Evolutionary conservation across 768 basidiomycete genomes (phyloP).

Genomic region (Termitomyces bulborhizus): DNA sequence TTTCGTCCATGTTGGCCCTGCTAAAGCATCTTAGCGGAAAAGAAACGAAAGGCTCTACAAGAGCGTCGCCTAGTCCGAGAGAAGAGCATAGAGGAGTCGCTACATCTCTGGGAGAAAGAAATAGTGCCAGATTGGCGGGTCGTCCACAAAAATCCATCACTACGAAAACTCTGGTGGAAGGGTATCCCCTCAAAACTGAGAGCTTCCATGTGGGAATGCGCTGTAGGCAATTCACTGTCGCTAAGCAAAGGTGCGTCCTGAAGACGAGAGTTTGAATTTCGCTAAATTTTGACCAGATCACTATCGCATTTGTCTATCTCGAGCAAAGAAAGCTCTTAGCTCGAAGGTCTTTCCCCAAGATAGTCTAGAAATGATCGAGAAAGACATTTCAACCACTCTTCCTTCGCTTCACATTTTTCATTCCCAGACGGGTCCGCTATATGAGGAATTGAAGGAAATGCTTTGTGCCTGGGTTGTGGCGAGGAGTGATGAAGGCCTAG

Average conservation of each 20-base stretch:
- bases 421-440: conserved; percentile 69
- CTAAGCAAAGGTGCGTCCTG: conserved; percentile 64
- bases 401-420: conserved; percentile 79
- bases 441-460: conserved; percentile 78
- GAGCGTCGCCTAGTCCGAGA: conserved; percentile 63
- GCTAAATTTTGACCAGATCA: conserved; percentile 41
- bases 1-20: background rate
- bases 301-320: conserved; percentile 62
- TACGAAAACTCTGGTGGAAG: conserved; percentile 80
- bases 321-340: conserved; percentile 66
- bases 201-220: conserved; percentile 76
- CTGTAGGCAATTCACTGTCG: conserved; percentile 79
- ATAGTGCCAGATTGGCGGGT: conserved; percentile 82
- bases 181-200: conserved; percentile 83
- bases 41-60: conserved; percentile 54
- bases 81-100: conserved; percentile 59
- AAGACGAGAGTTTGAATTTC: conserved; percentile 1
- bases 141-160: conserved; percentile 55
- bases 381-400: conserved; percentile 69
- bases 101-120: conserved; percentile 70
- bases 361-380: conserved; percentile 58
- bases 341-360: conserved; percentile 62
- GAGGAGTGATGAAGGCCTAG: conserved; percentile 75
- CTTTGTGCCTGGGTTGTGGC: conserved; percentile 85
- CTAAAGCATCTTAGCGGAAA: conserved; percentile 48